A percentile compares a stretch with the other conserved stretches of the same genome.
Conservation (phyloP, 2,329 filamentous ascomycete genomes). For the Calycina herbarum region DNA sequence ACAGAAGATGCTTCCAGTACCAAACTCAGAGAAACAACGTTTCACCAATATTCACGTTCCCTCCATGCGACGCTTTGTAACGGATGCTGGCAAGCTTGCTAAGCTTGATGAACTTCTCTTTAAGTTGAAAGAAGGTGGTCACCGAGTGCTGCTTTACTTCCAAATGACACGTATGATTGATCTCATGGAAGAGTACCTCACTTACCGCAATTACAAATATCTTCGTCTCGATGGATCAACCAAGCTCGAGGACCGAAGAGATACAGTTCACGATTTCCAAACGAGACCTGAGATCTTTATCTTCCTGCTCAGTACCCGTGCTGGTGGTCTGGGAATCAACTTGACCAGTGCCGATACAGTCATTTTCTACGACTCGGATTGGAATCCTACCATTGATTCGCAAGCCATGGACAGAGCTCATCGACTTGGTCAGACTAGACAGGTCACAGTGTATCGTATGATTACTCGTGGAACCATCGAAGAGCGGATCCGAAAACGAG, state of each 20-base stretch:
- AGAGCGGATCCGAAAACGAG: conserved; percentile 95
- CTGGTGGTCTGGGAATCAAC: conserved; percentile 97
- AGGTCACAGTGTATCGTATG: conserved; percentile 96
- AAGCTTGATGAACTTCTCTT: conserved; percentile 85
- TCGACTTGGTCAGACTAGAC: conserved; percentile 90
- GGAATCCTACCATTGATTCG: conserved; percentile 98
- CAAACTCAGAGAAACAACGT: conserved; percentile 76
- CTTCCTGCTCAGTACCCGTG: conserved; percentile 92
- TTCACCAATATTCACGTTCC: conserved; percentile 92
- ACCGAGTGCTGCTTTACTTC: conserved; percentile 97
- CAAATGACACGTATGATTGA: conserved; percentile 99
- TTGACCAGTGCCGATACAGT: conserved; percentile 95
- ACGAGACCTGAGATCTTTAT: conserved; percentile 93
- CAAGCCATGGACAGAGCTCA: conserved; percentile 99
- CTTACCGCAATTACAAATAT: conserved; percentile 99
- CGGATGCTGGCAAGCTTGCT: conserved; percentile 93
- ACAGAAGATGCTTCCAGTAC: conserved; percentile 68
- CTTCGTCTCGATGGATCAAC: conserved; percentile 95
- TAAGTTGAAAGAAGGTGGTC: conserved; percentile 85
- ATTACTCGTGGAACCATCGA: conserved; percentile 97
- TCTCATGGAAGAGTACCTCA: conserved; percentile 97
- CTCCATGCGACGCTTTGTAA: conserved; percentile 96
- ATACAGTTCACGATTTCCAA: conserved; percentile 97
- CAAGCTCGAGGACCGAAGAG: conserved; percentile 93
- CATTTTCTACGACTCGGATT: conserved; percentile 99